These are phyloP conservation scores for Zymoseptoria tritici DNA, from an alignment of 2,329 filamentous ascomycete species.

Conservation along the genomic window DNA sequence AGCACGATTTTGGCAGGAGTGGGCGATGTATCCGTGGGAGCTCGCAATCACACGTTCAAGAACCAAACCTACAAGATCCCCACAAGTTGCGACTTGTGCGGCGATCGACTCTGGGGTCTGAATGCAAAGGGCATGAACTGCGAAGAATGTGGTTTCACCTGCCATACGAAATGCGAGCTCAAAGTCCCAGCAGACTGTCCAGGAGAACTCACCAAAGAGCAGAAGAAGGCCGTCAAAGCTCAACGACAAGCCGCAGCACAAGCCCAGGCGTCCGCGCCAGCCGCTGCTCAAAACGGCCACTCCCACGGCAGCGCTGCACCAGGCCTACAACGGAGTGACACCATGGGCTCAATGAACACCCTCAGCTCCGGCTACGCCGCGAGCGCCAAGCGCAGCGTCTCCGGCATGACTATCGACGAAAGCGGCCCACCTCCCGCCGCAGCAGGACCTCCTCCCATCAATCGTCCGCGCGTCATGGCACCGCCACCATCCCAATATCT, in stretches of 20 bases:
- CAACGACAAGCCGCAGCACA: constrained; percentile 76
- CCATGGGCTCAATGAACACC: constrained; percentile 68
- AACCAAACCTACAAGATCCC: constrained; percentile 99
- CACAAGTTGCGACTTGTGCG: constrained; percentile 94
- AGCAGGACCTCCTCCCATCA: constrained; percentile 34
- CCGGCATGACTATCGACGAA: constrained; percentile 47
- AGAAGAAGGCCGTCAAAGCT: constrained; percentile 85
- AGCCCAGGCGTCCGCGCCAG: constrained; percentile 30
- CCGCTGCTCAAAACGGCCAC: constrained; percentile 19
- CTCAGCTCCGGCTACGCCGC: constrained; percentile 81
- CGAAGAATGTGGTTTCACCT: constrained; percentile 93
- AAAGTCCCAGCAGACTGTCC: constrained; percentile 95
- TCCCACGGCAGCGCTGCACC: constrained; percentile 44
- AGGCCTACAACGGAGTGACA: constrained; percentile 69
- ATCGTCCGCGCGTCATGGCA: constrained; percentile 64
- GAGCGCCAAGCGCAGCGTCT: constrained; percentile 68
- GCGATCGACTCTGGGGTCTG: constrained; percentile 92
- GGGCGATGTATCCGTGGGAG: constrained; percentile 85
- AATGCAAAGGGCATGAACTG: constrained; percentile 96
- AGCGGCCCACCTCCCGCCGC: constrained; percentile 8
- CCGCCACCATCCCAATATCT: constrained; percentile 80
- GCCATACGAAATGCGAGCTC: constrained; percentile 98
- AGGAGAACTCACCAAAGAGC: constrained; percentile 87
- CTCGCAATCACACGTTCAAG: constrained; percentile 95
- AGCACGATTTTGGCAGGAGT: constrained; percentile 86